Evolutionary conservation across 139 green algal genomes (phyloP).

Genomic region (Picochlorum sp.): DNA sequence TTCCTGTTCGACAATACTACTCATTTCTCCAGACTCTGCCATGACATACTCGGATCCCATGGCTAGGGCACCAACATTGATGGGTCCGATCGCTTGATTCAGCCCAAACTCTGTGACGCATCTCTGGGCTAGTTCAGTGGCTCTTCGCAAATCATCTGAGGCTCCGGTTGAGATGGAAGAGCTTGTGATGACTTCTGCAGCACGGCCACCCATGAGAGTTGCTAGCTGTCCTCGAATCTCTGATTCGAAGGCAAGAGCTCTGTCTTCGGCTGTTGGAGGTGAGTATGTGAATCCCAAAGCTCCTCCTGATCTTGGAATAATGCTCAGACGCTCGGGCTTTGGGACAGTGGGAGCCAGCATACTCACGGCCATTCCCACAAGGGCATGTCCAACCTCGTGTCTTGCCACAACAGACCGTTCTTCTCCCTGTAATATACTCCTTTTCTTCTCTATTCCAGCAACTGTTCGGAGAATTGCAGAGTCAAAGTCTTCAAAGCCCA

Average conservation of each 20-base stretch:
- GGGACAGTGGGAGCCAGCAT: constrained; percentile 47
- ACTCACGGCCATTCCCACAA: constrained; percentile 69
- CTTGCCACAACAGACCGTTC: constrained; percentile 81
- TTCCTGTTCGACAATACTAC: constrained; percentile 49
- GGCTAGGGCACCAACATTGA: constrained; percentile 48
- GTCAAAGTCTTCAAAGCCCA: constrained; percentile 57
- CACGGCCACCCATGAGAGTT: constrained; percentile 81
- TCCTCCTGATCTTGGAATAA: constrained; percentile 76
- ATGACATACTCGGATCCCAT: constrained; percentile 28
- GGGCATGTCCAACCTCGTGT: constrained; percentile 85
- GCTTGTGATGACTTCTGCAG: constrained; percentile 76
- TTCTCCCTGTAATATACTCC: constrained; percentile 46
- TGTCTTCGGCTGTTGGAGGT: constrained; percentile 59
- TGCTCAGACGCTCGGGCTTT: constrained; percentile 62
- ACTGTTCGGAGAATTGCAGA: constrained; percentile 62
- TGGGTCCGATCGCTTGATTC: constrained; percentile 54
- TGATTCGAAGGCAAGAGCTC: constrained; percentile 77
- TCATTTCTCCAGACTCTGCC: constrained; percentile 32
- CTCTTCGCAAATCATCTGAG: constrained; percentile 79
- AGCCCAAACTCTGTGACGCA: constrained; percentile 69
- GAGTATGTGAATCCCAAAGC: constrained; percentile 80
- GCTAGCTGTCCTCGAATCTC: constrained; percentile 81
- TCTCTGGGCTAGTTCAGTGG: constrained; percentile 74
- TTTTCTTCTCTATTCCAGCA: constrained; percentile 90
- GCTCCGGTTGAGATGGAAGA: constrained; percentile 49